A percentile compares a stretch with the other conserved stretches of the same genome.
These are phyloP conservation scores for Dryadomyces quercivorus DNA, from an alignment of 2,329 filamentous ascomycete species.

Conservation along the genomic window DNA sequence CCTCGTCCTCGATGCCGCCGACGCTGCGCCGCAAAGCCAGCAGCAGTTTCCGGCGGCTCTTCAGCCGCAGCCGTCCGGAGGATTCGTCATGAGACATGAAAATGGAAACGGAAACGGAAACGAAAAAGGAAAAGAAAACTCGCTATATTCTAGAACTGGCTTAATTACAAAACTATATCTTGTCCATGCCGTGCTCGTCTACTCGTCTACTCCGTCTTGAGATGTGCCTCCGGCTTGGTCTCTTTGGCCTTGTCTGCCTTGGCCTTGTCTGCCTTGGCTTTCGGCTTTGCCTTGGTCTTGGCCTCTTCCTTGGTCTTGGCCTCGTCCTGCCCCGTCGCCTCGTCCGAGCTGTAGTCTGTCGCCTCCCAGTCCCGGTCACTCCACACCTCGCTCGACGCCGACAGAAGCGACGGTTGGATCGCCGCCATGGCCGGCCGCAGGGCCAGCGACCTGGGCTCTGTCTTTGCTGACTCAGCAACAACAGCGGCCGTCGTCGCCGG, in stretches of 20 bases:
- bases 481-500: neutral
- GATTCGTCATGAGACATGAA: neutral
- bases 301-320: too few species aligned
- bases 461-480: neutral
- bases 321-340: neutral
- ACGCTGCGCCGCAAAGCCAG: constrained; percentile 9
- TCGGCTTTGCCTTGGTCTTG: neutral
- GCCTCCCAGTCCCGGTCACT: constrained; percentile 54
- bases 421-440: neutral
- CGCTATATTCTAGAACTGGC: too few species aligned
- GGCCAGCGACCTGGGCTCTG: neutral
- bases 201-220: too few species aligned
- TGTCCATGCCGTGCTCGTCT: neutral
- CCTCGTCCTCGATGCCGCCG: constrained; percentile 1
- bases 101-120: too few species aligned
- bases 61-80: constrained; percentile 7
- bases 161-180: neutral
- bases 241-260: neutral
- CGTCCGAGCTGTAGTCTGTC: constrained; percentile 30
- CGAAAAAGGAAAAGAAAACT: neutral
- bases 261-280: neutral
- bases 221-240: neutral
- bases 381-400: constrained; percentile 42
- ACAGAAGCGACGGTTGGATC: neutral
- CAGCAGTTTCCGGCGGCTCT: constrained; percentile 12